Evolutionary conservation across 352 stramenopile genomes (phyloP).

Genomic region (Elongisporangium anandrum): DNA sequence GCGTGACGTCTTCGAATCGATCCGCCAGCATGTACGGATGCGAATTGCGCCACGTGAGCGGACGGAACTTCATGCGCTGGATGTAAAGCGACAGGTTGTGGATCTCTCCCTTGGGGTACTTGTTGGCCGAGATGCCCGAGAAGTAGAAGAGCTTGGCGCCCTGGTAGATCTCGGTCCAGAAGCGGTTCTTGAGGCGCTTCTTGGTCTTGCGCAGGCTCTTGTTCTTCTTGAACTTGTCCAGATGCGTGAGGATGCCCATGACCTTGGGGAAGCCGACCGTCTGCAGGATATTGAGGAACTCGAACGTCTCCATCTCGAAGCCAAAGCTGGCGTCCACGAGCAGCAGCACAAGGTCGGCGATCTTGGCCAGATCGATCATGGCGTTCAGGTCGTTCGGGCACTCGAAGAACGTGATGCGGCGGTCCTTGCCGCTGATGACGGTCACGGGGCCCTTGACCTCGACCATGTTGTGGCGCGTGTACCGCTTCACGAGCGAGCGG

Average conservation of each 20-base stretch:
- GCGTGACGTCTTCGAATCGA: conserved; percentile 97
- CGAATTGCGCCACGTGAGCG: conserved; percentile 98
- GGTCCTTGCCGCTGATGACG: conserved; percentile 97
- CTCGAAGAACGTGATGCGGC: conserved; percentile 98
- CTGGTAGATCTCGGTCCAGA: conserved; percentile 99
- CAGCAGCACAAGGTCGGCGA: conserved; percentile 98
- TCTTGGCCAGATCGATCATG: conserved; percentile 97
- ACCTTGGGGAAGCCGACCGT: conserved; percentile 89
- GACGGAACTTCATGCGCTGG: conserved; percentile 96
- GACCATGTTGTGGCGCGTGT: conserved; percentile 97
- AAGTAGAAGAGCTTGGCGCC: conserved; percentile 97
- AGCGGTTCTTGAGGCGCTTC: conserved; percentile 98
- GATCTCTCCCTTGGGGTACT: conserved; percentile 99
- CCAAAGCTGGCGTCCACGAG: conserved; percentile 99
- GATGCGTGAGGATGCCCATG: conserved; percentile 98
- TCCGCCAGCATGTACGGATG: conserved; percentile 99
- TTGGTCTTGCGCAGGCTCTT: conserved; percentile 98
- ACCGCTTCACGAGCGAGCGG: conserved; percentile 97
- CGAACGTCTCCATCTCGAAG: conserved; percentile 99
- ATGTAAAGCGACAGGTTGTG: conserved; percentile 98
- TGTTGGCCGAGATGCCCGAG: conserved; percentile 96
- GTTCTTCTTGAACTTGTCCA: conserved; percentile 98
- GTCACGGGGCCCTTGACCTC: conserved; percentile 98
- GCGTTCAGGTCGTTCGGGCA: conserved; percentile 94
- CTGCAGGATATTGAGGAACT: conserved; percentile 99